These are phyloP conservation scores for Quercus agrifolia DNA, from an alignment of 306 rosid species.

Conservation along the genomic window DNA sequence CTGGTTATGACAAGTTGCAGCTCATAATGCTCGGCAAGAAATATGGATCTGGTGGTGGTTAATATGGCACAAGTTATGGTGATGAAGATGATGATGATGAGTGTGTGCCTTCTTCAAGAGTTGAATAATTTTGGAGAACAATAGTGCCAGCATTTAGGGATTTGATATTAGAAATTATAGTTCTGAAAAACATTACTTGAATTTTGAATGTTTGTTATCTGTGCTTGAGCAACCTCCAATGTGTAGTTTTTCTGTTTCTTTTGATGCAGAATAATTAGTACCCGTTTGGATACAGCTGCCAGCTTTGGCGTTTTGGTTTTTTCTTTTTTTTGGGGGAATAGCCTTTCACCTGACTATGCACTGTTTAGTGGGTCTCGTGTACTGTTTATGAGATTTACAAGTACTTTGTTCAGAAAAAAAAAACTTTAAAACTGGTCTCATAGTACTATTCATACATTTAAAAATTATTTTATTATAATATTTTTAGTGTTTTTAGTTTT, in stretches of 20 bases:
- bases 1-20: conserved; percentile 91
- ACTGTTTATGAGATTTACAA: rapidly evolving
- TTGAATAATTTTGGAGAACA: conserved; percentile 35
- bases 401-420: too few species aligned
- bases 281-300: too few species aligned
- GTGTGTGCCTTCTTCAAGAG: conserved; percentile 20
- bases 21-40: conserved; percentile 77
- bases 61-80: conserved; percentile 16
- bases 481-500: too few species aligned
- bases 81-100: conserved; percentile 29
- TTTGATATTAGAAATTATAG: conserved; percentile 23
- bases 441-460: rapidly evolving
- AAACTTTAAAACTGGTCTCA: too few species aligned
- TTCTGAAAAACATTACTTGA: conserved; percentile 9
- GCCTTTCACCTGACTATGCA: too few species aligned
- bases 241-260: conserved; percentile 8
- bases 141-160: conserved; percentile 16
- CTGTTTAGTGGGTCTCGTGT: rapidly evolving
- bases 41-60: conserved; percentile 91
- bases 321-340: too few species aligned
- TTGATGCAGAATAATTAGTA: conserved; percentile 18
- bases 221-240: conserved; percentile 2
- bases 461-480: too few species aligned
- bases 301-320: too few species aligned
- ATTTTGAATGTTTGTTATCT: conserved; percentile 23